A percentile compares a stretch with the other conserved stretches of the same genome.
Evolutionary conservation across 75 land plant genomes (phyloP).

Genomic region (Pinus tabuliformis): DNA sequence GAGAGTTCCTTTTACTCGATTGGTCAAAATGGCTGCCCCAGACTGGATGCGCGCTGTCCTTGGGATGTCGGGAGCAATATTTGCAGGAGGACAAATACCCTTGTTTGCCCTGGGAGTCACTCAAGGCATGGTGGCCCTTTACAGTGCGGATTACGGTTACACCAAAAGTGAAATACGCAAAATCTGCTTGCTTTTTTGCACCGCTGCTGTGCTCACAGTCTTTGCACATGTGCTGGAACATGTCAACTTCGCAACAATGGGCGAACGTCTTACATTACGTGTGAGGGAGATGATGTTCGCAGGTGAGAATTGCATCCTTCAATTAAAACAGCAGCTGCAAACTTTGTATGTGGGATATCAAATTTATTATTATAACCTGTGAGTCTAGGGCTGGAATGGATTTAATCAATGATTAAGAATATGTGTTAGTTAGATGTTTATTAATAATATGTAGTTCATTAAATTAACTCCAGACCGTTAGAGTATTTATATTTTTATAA

Average conservation of each 20-base stretch:
- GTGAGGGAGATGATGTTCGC: conserved; percentile 87
- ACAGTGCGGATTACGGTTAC: conserved; percentile 63
- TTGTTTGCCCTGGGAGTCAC: conserved; percentile 91
- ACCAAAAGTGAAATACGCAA: conserved; percentile 61
- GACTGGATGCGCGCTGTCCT: conserved; percentile 78
- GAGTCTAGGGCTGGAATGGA: too few species aligned
- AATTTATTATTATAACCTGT: too few species aligned
- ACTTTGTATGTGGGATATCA: too few species aligned
- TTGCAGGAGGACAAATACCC: conserved; percentile 83
- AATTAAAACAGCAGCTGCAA: too few species aligned
- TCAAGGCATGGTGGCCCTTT: conserved; percentile 79
- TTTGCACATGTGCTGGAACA: conserved; percentile 61
- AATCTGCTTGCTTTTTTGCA: conserved; percentile 65
- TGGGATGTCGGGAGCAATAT: conserved; percentile 59
- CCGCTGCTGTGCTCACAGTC: conserved; percentile 61
- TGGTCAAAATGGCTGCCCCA: conserved; percentile 66
- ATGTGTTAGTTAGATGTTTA: too few species aligned
- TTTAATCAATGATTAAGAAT: too few species aligned
- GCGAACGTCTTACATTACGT: conserved; percentile 89
- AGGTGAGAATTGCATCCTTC: conserved; percentile 29
- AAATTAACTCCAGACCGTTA: too few species aligned
- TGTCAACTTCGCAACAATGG: conserved; percentile 75
- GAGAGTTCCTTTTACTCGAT: conserved; percentile 44
- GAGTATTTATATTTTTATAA: too few species aligned
- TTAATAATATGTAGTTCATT: too few species aligned